Percentiles rank a stretch among this genome's conserved stretches.
Conservation (phyloP, 1,284 basidiomycete genomes). For the Sporisorium scitamineum region DNA sequence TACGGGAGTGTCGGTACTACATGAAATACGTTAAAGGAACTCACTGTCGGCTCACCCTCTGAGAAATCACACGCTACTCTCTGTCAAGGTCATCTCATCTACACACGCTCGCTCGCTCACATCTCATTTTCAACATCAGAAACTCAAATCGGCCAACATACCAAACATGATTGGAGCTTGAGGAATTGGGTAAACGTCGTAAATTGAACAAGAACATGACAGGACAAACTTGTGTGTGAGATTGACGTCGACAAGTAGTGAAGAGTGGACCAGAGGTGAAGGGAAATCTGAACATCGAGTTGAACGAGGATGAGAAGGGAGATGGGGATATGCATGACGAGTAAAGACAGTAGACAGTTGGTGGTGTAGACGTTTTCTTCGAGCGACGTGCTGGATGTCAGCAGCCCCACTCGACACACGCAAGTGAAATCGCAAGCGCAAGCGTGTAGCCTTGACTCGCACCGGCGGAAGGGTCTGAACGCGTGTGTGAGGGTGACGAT, state of each 20-base stretch:
- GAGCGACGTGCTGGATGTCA: background rate
- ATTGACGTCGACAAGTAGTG: constrained; percentile 2
- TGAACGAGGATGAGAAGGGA: background rate
- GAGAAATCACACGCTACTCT: no score
- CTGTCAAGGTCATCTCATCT: no score
- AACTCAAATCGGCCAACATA: no score
- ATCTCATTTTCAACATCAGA: no score
- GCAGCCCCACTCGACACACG: constrained; percentile 1
- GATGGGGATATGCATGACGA: constrained; percentile 19
- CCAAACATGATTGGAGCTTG: no score
- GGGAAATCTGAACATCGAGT: constrained; percentile 3
- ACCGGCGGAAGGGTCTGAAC: background rate
- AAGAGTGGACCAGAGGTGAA: background rate
- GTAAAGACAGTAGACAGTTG: constrained; percentile 53
- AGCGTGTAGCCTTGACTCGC: constrained; percentile 4
- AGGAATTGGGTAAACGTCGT: no score
- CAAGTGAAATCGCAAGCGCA: background rate
- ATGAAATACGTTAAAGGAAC: no score
- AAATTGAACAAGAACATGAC: background rate
- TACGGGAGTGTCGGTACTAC: no score
- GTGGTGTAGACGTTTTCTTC: constrained; percentile 8
- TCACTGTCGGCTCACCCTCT: no score
- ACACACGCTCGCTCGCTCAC: no score
- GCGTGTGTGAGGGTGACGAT: background rate
- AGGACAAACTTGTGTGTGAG: constrained; percentile 1